These are phyloP conservation scores for Prunus padus DNA, from an alignment of 306 rosid genomes.

Conservation along the genomic window DNA sequence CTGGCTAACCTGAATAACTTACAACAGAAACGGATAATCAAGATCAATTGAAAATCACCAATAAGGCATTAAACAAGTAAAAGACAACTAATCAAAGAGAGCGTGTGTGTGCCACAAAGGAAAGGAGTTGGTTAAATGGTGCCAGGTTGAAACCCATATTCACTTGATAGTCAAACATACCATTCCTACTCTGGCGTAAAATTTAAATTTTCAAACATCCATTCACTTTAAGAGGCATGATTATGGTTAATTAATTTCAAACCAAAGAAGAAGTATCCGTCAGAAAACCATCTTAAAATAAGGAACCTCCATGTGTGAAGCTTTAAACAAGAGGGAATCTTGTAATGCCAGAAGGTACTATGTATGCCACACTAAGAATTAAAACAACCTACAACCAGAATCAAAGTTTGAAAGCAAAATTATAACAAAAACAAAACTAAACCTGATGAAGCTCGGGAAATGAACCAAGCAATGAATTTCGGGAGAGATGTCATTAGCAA, in stretches of 20 bases:
- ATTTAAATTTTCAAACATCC: conserved; percentile 10
- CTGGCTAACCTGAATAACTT: conserved; percentile 73
- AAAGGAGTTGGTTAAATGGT: neutral
- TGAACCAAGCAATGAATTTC: conserved; percentile 95
- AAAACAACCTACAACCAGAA: conserved; percentile 14
- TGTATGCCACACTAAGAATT: conserved; percentile 12
- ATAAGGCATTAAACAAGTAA: neutral
- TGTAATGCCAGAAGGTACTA: conserved; percentile 16
- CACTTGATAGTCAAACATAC: neutral
- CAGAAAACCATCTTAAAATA: neutral
- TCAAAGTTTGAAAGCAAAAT: conserved; percentile 22
- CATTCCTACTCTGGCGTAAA: neutral
- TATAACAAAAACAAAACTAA: conserved; percentile 22
- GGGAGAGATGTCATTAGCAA: conserved; percentile 64
- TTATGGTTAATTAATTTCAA: neutral
- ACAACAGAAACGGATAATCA: conserved; percentile 1
- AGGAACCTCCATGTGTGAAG: neutral
- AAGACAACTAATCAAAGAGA: neutral
- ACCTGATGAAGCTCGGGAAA: conserved; percentile 97
- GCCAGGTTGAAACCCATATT: neutral
- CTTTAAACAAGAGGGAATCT: conserved; percentile 13
- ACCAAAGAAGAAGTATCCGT: conserved; percentile 8
- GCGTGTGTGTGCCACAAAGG: neutral
- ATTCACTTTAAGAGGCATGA: conserved; percentile 4
- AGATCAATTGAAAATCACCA: conserved; percentile 3